Conservation (phyloP, 768 basidiomycete species). For the Russula ochroleuca region DNA sequence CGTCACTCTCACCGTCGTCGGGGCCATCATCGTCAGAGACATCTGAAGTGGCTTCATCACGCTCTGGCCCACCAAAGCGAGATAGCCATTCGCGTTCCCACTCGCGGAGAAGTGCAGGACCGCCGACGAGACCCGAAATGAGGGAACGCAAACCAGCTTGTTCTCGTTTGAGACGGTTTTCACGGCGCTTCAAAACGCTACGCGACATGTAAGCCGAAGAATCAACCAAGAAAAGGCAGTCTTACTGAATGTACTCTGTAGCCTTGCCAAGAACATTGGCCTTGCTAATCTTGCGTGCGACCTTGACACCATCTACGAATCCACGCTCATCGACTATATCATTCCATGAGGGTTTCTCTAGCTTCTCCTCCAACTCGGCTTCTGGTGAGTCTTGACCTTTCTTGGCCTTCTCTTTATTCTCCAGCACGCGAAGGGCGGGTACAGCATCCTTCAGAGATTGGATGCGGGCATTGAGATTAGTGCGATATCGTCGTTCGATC, state of each 20-base stretch:
- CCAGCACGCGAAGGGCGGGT: constrained; percentile 76
- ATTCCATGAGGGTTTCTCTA: constrained; percentile 25
- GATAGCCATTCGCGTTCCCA: constrained; percentile 76
- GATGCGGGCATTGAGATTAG: constrained; percentile 84
- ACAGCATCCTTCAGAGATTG: constrained; percentile 76
- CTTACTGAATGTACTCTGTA: constrained; percentile 77
- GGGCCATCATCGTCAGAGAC: constrained; percentile 46
- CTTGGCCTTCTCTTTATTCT: constrained; percentile 45
- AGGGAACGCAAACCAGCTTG: constrained; percentile 70
- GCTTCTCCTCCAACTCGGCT: constrained; percentile 2
- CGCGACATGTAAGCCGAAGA: not conserved
- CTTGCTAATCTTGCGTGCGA: constrained; percentile 87
- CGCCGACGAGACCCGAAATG: constrained; percentile 66
- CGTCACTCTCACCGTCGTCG: constrained; percentile 46
- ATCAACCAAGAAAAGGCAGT: not conserved
- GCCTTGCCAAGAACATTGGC: constrained; percentile 88
- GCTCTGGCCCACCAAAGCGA: constrained; percentile 71
- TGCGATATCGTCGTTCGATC: constrained; percentile 83
- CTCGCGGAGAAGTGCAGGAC: constrained; percentile 61
- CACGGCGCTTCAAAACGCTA: constrained; percentile 77
- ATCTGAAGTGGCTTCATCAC: constrained; percentile 49
- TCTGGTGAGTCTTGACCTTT: constrained; percentile 17
- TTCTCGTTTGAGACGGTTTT: constrained; percentile 64
- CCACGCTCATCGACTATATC: constrained; percentile 78
- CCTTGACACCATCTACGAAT: constrained; percentile 88